Evolutionary conservation across 2,329 filamentous ascomycete species (phyloP), one percentile per base, ranked within the genome.

Genomic region (Colletotrichum sp.): DNA sequence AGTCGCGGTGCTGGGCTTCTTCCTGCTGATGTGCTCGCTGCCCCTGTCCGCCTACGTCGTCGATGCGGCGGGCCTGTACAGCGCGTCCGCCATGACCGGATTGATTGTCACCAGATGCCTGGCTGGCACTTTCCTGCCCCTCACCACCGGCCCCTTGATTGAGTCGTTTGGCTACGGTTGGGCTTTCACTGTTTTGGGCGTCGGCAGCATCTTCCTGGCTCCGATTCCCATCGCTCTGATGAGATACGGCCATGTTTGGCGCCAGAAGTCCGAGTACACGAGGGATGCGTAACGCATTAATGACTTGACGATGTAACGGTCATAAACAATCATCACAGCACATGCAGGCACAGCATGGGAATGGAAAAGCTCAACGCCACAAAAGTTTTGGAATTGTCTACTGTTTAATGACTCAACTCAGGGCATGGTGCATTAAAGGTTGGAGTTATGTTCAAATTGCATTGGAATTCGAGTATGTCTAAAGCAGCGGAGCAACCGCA

Each of bases 41-140:
- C 89, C 90, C 0, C 71, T 91, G 3, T 87, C 86, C 71, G 86
- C 89, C 0, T 92, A 91, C 76, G 85, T 91, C 1, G 90, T 92
- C 3, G 90, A 92, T 74, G 89, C 90, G 0, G 90, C 88, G 73
- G 89, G 89, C 0, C 74, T 89, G 7, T 91, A 90, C 78, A 87
- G 89, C 2, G 90, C 90, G 0, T 90, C 89, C 13, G 90, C 90
- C 3, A 86, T 91, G 83, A 91, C 90, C 0, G 89, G 88, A 1
- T 79, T 91, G 7, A 90, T 92, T 72, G 88, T 92, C 2, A 85
- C 85, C 2, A 84, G 90, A 48, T 91, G 89, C 74, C 81, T 92
- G 1, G 86, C 88, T 81, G 88, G 90, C 5, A 91, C 91, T 0
- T 89, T 92, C 56, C 77, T 92, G 34, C 91, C 91, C 1, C 82